Evolutionary conservation across 2,329 filamentous ascomycete genomes (phyloP), one percentile per base, ranked within the genome.

Genomic region (Alternaria sp.): DNA sequence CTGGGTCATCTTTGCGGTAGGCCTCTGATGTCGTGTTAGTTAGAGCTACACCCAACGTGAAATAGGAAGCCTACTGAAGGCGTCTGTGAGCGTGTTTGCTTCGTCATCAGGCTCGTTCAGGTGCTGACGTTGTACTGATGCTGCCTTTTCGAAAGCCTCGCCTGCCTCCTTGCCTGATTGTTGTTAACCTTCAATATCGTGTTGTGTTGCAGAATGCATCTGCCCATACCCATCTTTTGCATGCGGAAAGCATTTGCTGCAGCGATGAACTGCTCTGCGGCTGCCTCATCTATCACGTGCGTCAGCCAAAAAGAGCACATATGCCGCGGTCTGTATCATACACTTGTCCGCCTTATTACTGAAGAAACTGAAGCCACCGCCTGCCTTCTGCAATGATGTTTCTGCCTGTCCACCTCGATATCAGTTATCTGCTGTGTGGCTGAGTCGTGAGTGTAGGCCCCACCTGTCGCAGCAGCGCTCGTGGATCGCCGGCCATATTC

Each of bases 71-170:
- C 17, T 75, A 80, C 77, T 97, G 87, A 94, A 98, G 56, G 96
- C 96, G 80, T 98, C 94, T 74, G 91, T 88, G 65, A 93, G 84
- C 51, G 91, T 91, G 81, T 97, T 96, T 68, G 95, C 94, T 51
- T 93, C 93, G 78, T 98, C 96, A 78, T 97, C 93, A 45, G 91
- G 92, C 77, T 98, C 94, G 77, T 93, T 96, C 54, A 98, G 87
- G 73, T 94, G 90, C 69, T 89, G 86, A 54, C 84, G 87, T 80
- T 97, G 93, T 63, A 98, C 90, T 46, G 87, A 81, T n/a, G 93
- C 95, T 12, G 93, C 93, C 66, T 80, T 90, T 79, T 97, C 93
- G 70, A 97, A 97, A 12, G 93, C 90, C 75, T 91, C 87, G 21
- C 93, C 95, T 13, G 95, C 93, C 82, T 97, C 93, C 78, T 90